Evolutionary conservation across 768 basidiomycete species (phyloP), one percentile per base, ranked within the genome.

Genomic region (Epithele typhae): DNA sequence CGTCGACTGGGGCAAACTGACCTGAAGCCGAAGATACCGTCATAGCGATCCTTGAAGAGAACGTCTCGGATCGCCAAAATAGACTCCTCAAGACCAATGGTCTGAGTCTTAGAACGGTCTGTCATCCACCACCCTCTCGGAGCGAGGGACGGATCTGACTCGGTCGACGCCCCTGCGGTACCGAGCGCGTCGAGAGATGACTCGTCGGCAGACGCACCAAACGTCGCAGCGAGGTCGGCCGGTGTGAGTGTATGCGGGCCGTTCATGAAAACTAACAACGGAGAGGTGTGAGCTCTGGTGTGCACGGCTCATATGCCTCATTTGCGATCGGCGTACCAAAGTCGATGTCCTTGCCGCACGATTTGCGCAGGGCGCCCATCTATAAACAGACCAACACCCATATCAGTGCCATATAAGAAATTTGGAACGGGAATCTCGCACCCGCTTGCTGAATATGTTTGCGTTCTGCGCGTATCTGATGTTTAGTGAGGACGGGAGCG

Each of bases 21-120:
- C 84, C 87, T 89, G 60, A 90, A 90, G 5, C 88, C 88, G 57
- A 91, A 75, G 7, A 90, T 77, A 22, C 87, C 88, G 86, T 87
- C 81, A 64, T 85, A 91, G 25, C 59, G 77, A 49, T 80, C 75
- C 41, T 69, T 70, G 49, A 67, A 69, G 49, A 92, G 64, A 7
- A 82, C 60, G 32, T 84, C 79, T 52, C 72, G 75, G 19, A 92
- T 63, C 39, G 66, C 43, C 37, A 65, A 52, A 25, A 92, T 59
- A 12, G 81, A 75, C 9, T 81, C 79, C 14, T 78, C 75, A 18
- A 90, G 60, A n/a, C n/a, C n/a, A n/a, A n/a, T n/a, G n/a, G n/a
- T n/a, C n/a, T n/a, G n/a, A n/a, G n/a, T n/a, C n/a, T n/a, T n/a
- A n/a, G n/a, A n/a, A n/a, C n/a, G n/a, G n/a, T n/a, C n/a, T n/a